A percentile compares a stretch with the other conserved stretches of the same genome.
Evolutionary conservation across 192 early-diverging fungal genomes (phyloP).

Genomic region (Lobosporangium transversale): DNA sequence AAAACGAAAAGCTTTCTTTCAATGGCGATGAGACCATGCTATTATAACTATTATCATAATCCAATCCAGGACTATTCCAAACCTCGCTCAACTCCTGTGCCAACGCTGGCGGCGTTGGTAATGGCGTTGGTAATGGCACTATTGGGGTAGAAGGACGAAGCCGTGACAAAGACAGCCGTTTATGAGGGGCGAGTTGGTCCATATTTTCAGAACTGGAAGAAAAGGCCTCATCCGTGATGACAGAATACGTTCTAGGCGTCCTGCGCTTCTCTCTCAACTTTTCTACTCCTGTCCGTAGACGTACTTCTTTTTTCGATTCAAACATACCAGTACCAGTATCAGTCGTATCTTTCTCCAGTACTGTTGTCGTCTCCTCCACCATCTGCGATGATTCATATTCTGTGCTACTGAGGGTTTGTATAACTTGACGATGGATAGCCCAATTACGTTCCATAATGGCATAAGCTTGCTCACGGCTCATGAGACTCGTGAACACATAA

Average conservation of each 20-base stretch:
- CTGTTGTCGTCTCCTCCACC: not conserved
- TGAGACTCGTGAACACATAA: constrained; percentile 61
- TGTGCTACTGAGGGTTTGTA: not conserved
- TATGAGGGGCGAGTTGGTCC: not conserved
- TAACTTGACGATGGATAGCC: constrained; percentile 10
- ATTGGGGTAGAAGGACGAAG: constrained; percentile 4
- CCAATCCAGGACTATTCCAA: not conserved
- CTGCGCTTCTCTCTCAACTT: not conserved
- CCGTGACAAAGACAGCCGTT: not conserved
- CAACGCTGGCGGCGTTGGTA: no score
- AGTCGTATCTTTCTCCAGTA: no score
- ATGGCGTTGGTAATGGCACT: no score
- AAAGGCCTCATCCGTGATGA: constrained; percentile 25
- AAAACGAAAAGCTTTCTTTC: no score
- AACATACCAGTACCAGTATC: not conserved
- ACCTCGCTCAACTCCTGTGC: not conserved
- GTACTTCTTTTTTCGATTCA: not conserved
- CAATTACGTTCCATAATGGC: constrained; percentile 45
- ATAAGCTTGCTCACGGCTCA: constrained; percentile 61
- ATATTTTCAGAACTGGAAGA: constrained; percentile 24
- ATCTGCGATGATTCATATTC: constrained; percentile 4
- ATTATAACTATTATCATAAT: no score
- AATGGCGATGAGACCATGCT: no score
- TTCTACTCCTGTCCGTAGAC: not conserved
- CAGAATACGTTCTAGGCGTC: constrained; percentile 22